phyloP scores from a whole-genome alignment of 306 rosid genomes.

The Albizia julibrissin region DNA sequence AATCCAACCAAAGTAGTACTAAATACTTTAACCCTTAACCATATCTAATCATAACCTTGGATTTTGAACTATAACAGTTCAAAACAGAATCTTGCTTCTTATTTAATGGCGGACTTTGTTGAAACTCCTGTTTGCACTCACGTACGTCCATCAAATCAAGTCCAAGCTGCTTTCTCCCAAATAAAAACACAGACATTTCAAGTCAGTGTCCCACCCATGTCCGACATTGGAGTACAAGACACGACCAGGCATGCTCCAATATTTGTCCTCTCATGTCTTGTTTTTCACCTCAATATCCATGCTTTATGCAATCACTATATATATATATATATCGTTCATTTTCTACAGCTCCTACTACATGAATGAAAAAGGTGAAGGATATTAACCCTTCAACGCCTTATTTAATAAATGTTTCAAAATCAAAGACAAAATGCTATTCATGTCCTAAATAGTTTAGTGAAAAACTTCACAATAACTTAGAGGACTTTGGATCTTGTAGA shows the following conservation, averaged over 20 bases:
- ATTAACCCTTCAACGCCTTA: not conserved
- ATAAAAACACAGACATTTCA: not conserved
- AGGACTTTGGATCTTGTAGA: conserved; percentile 37
- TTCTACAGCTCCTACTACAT: not conserved
- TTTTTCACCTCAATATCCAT: not conserved
- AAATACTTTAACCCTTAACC: not conserved
- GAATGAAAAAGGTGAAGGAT: not conserved
- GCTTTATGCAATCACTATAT: not conserved
- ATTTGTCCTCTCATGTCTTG: not conserved
- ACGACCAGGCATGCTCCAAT: not conserved
- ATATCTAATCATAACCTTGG: not conserved
- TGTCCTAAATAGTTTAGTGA: conserved; percentile 16
- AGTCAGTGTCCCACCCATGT: not conserved
- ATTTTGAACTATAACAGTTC: not conserved
- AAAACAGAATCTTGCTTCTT: not conserved
- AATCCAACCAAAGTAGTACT: not conserved
- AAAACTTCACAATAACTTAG: conserved; percentile 22
- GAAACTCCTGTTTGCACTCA: not conserved
- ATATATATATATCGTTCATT: not conserved
- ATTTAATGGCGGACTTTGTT: not conserved
- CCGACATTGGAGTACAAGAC: not conserved
- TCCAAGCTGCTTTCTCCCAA: not conserved
- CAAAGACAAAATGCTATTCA: not conserved
- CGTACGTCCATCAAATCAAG: not conserved
- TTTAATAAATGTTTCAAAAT: not conserved